Evolutionary conservation across 768 basidiomycete species (phyloP).

Genomic region (Naganishia randhawae): DNA sequence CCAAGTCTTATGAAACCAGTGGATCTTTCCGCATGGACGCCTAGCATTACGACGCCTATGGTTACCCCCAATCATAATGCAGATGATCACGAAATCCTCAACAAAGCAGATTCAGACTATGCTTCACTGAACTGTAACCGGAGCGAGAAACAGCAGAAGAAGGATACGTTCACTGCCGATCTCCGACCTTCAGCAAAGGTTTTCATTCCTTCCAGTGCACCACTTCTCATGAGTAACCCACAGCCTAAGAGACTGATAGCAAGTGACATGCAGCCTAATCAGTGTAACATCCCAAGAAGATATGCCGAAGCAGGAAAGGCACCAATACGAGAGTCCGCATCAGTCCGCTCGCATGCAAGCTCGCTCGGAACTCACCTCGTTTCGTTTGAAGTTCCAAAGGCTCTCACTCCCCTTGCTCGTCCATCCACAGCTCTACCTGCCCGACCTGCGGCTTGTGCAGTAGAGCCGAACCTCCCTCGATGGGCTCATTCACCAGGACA

Average conservation of each 20-base stretch:
- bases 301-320: no score
- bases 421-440: not conserved
- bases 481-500: conserved; percentile 7
- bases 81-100: not conserved
- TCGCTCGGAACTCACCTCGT: not conserved
- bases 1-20: conserved; percentile 3
- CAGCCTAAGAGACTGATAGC: not conserved
- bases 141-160: not conserved
- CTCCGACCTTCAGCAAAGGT: not conserved
- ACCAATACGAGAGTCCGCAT: no score
- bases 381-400: conserved; percentile 1
- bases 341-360: not conserved
- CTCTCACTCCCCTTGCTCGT: not conserved
- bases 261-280: no score
- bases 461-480: not conserved
- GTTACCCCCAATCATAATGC: not conserved
- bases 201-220: not conserved
- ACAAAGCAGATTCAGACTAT: no score
- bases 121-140: not conserved
- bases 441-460: not conserved
- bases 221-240: not conserved
- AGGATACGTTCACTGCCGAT: not conserved
- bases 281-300: no score
- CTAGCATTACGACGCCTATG: not conserved
- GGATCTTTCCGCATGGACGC: not conserved